These are phyloP conservation scores for Luzula sylvatica DNA, from an alignment of 176 grass and related monocot species.

Conservation along the genomic window DNA sequence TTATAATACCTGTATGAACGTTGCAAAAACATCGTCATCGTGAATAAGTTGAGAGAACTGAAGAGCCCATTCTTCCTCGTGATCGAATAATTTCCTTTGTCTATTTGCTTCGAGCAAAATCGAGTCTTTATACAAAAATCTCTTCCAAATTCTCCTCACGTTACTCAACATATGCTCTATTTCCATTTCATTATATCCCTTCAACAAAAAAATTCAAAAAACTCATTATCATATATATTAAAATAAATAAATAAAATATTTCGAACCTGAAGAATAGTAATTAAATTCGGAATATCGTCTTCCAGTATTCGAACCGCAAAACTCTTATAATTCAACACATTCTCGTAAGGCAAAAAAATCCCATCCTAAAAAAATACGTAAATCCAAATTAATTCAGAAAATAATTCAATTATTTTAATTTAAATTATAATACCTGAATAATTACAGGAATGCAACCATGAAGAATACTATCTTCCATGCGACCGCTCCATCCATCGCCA, in stretches of 20 bases:
- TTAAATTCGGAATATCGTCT: constrained; percentile 77
- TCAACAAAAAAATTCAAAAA: constrained; percentile 8
- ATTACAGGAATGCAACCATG: constrained; percentile 94
- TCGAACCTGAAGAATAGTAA: constrained; percentile 49
- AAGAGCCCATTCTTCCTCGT: constrained; percentile 69
- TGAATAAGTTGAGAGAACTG: constrained; percentile 68
- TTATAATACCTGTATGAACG: constrained; percentile 74
- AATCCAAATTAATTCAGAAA: constrained; percentile 29
- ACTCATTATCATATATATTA: too few species aligned
- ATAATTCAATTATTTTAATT: background rate
- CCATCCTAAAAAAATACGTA: constrained; percentile 51
- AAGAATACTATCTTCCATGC: constrained; percentile 88
- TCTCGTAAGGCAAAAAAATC: constrained; percentile 84
- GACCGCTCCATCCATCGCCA: constrained; percentile 96
- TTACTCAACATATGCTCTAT: constrained; percentile 86
- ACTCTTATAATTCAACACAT: constrained; percentile 73
- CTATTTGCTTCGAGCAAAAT: constrained; percentile 76
- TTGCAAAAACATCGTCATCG: constrained; percentile 72
- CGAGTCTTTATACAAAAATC: constrained; percentile 80
- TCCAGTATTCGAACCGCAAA: constrained; percentile 75
- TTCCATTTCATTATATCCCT: constrained; percentile 68
- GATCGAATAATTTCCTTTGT: constrained; percentile 52
- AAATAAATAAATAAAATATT: background rate
- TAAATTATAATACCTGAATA: constrained; percentile 56
- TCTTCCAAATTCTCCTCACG: constrained; percentile 69